Base-by-base conservation (phyloP, 192 early-diverging fungal genomes). In the Coemansia sp. region DNA sequence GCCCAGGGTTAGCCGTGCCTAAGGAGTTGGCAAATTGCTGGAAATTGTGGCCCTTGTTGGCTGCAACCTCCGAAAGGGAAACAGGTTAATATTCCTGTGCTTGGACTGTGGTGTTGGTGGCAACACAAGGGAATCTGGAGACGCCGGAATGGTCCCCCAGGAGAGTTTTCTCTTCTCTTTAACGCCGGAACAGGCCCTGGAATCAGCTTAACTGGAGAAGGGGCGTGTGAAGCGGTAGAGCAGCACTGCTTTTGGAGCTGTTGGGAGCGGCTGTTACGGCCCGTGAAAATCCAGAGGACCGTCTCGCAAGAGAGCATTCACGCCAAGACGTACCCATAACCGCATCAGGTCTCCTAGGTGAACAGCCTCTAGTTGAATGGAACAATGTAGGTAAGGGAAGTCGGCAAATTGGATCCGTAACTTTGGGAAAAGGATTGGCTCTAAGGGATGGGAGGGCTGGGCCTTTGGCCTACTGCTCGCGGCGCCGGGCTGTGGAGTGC, bases 341-440 rank as follows among this genome's bases (percentile, higher is more conserved):
- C 84, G 85, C 84, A 87, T 73, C 86, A 86, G 86, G 86, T 89
- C 87, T 87, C 85, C 86, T 85, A 87, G 85, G 85, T 86, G 79
- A 88, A 85, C 83, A 87, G 85, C 87, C 87, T 89, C 87, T 88
- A 86, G 86, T 88, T 86, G 83, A 87, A 60, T 90, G 85, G 87
- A 90, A 86, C 75, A 90, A 89, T 85, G 86, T 87, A 89, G 86
- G 82, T 89, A 89, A 86, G 86, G 83, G 85, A 89, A 88, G 86
- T 90, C 86, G 86, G 87, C 87, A 89, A 88, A 89, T 82, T 87
- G 84, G 84, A 89, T 89, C 85, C 82, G 84, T 89, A 89, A 89
- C 88, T 88, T 88, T 78, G 86, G 84, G 84, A 89, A 71, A 89
- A 85, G 87, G 85, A 89, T 88, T 89, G 87, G 86, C 88, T 89